Base-by-base conservation (phyloP, 768 basidiomycete species). In the Kwoniella pini region DNA sequence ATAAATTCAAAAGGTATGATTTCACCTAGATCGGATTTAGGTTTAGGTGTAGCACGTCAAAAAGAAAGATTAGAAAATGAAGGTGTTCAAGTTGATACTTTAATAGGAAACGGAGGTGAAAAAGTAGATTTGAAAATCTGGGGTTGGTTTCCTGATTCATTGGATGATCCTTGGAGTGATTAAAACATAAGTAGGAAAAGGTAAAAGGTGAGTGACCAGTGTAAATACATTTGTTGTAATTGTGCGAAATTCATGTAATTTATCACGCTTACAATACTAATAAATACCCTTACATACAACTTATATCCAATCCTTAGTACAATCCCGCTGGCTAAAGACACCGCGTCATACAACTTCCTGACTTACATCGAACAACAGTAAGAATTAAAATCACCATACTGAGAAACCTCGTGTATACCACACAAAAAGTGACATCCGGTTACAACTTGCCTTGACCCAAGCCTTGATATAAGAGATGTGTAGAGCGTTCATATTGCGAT, bases 1-100 rank as follows among this genome's bases (percentile, higher is more conserved):
- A 72, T 78, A 49, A 68, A 68, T 3, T 73, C 77, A 0, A 69
- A 64, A 51, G 77, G 77, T 2, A 48, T 64, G 22, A 80, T 81
- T 17, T 90, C 90, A 1, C 91, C 90, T 6, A 83, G 92, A 43
- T 91, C 89, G 0, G 90, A 91, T 3, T 88, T 86, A 2, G 92
- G 92, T 2, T 80, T 84, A 39, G 91, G 90, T 1, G 91, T 91
- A 0, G 83, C 83, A 44, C 80, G 85, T 0, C 92, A 96, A 72
- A 81, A 85, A 17, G 85, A 87, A n/a, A 86, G 83, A 2, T 82
- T 96, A 13, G 84, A 86, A 59, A 86, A 84, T 0, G 92, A 94
- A 76, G 90, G 89, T 3, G 84, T 94, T n/a, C 85, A 89, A 51
- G 90, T 94, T 19, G 81, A 53, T 83, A 65, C 82, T 81, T 11